These are phyloP conservation scores for Crucibulum laeve DNA, from an alignment of 768 basidiomycete genomes.

Conservation along the genomic window DNA sequence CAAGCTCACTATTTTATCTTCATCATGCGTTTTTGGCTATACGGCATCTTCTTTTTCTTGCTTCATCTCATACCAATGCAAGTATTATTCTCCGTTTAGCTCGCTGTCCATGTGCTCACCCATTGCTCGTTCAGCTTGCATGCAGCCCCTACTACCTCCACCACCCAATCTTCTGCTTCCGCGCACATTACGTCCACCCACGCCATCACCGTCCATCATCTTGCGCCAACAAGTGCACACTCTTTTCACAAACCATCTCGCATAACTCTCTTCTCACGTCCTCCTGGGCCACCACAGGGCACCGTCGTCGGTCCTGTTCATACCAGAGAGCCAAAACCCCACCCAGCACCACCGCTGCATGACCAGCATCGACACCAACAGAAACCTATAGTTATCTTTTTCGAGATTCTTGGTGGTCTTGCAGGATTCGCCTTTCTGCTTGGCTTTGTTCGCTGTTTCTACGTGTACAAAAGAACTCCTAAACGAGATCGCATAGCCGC, in stretches of 20 bases:
- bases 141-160: slow-evolving; percentile 1
- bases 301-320: background rate
- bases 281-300: background rate
- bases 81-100: background rate
- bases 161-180: background rate
- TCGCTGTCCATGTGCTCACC: background rate
- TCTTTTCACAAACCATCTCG: background rate
- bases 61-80: slow-evolving; percentile 5
- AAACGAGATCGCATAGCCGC: slow-evolving; percentile 38
- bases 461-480: slow-evolving; percentile 41
- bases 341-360: slow-evolving; percentile 4
- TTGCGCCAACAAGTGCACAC: background rate
- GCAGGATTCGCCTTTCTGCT: slow-evolving; percentile 28
- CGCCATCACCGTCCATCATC: background rate
- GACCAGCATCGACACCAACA: slow-evolving; percentile 14
- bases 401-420: slow-evolving; percentile 42
- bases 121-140: background rate
- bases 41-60: slow-evolving; percentile 5
- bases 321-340: slow-evolving; percentile 5
- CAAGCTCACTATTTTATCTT: background rate
- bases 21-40: background rate
- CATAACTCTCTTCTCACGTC: background rate
- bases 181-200: slow-evolving; percentile 1
- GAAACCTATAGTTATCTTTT: slow-evolving; percentile 35
- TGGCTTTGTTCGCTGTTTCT: slow-evolving; percentile 34